Base-by-base conservation (phyloP, 257 asterid genomes). In the Fraxinus anomala region DNA sequence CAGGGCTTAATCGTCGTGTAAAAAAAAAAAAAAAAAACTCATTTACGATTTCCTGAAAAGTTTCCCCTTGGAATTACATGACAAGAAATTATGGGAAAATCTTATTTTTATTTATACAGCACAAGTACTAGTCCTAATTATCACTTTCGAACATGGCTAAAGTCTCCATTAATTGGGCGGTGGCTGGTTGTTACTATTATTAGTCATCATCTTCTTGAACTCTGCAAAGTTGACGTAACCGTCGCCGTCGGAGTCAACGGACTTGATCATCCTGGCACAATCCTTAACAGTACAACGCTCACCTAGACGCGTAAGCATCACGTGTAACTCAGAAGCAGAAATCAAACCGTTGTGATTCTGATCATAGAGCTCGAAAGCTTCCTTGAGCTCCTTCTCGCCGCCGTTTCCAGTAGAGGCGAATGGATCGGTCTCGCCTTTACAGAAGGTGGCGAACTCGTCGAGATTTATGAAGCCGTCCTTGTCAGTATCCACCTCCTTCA, bases 301-400 rank as follows among this genome's bases (percentile, higher is more conserved):
- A 1, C 98, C 99, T 30, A 92, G 89, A 68, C 91, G 96, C 42
- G 85, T 86, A 68, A 95, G 84, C 80, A 91, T 86, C 87, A 65
- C 79, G 83, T 91, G 97, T 76, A 92, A 91, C 90, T 95, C 99
- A 23, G 74, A 76, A 44, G 82, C 90, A 3, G 98, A 91, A 85
- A 92, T 92, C 86, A 80, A 82, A n/a, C 98, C 99, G 87, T 95
- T 86, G 77, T 77, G 85, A 73, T 95, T 95, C 90, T 85, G 90
- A 72, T 95, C 99, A 86, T 95, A 95, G 74, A 89, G 79, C 40
- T 91, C 87, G 83, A 94, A 94, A 3, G 99, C 99, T 75, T 94
- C 97, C 33, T 42, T 83, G 63, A 94, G 90, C 82, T 94, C 97
- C 82, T 87, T 87, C 77, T 79, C 85, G 12, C 82, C 87, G 36